These are phyloP conservation scores for Coemansia sp. DNA, from an alignment of 192 early-diverging fungal species.

Conservation along the genomic window DNA sequence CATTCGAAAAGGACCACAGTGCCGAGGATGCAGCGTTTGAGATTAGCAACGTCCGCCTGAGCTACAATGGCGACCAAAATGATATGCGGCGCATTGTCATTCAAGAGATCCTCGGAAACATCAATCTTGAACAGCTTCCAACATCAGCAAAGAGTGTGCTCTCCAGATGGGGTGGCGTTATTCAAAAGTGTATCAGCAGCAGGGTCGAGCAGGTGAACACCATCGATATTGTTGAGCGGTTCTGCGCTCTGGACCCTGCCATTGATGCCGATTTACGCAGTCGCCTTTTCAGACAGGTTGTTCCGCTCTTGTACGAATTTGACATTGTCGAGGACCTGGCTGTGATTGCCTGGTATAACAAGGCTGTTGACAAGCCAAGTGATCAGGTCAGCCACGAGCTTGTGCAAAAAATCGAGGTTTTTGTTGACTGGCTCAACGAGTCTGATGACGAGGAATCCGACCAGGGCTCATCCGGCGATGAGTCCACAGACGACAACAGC, in stretches of 20 bases:
- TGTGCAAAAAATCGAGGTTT: slow-evolving; percentile 60
- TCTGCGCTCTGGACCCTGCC: slow-evolving; percentile 43
- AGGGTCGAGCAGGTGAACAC: slow-evolving; percentile 76
- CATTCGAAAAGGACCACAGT: slow-evolving; percentile 73
- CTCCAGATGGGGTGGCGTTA: slow-evolving; percentile 68
- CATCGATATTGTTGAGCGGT: slow-evolving; percentile 55
- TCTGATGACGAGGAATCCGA: slow-evolving; percentile 72
- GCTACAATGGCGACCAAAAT: slow-evolving; percentile 76
- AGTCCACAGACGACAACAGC: slow-evolving; percentile 14
- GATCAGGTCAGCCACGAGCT: slow-evolving; percentile 44
- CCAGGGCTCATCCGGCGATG: slow-evolving; percentile 19
- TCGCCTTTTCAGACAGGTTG: slow-evolving; percentile 61
- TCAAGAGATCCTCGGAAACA: slow-evolving; percentile 64
- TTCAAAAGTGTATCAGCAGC: slow-evolving; percentile 66
- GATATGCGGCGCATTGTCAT: slow-evolving; percentile 78
- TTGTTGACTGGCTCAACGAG: slow-evolving; percentile 71
- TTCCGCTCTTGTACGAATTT: slow-evolving; percentile 71
- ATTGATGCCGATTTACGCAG: slow-evolving; percentile 36
- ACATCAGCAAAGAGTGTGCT: slow-evolving; percentile 53
- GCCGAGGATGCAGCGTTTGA: slow-evolving; percentile 78
- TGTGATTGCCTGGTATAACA: slow-evolving; percentile 74
- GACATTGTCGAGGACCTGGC: slow-evolving; percentile 84
- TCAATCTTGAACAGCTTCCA: slow-evolving; percentile 57
- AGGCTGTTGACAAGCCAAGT: slow-evolving; percentile 46
- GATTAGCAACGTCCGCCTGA: slow-evolving; percentile 84